These are phyloP conservation scores for Leucaena leucocephala DNA, from an alignment of 306 rosid genomes.

Conservation along the genomic window DNA sequence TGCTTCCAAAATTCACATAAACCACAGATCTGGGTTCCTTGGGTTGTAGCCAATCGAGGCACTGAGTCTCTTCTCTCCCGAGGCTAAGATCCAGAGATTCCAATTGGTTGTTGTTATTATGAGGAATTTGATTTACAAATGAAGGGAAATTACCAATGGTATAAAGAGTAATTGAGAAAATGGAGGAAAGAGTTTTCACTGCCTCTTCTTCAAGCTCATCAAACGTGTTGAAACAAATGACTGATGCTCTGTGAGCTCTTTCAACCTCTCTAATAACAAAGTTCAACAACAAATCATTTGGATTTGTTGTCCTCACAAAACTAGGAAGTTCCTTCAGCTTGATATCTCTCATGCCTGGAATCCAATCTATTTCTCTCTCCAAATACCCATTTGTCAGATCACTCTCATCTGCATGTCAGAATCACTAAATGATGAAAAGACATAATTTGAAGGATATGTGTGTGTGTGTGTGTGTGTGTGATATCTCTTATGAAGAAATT, in stretches of 20 bases:
- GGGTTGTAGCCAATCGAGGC: constrained; percentile 33
- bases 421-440: no score
- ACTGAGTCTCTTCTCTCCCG: constrained; percentile 25
- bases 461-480: no score
- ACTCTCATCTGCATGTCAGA: neutral
- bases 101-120: neutral
- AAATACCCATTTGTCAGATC: neutral
- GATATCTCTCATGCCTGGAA: neutral
- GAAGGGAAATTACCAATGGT: neutral
- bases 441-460: no score
- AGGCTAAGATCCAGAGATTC: constrained; percentile 7
- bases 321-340: neutral
- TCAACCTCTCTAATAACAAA: neutral
- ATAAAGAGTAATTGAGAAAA: neutral
- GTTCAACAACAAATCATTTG: neutral
- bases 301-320: neutral
- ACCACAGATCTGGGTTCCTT: constrained; percentile 28
- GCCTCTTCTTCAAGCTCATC: neutral
- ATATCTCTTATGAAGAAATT: no score
- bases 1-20: constrained; percentile 12
- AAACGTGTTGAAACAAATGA: neutral
- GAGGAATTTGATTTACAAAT: neutral
- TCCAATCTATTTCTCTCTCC: neutral
- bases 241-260: neutral
- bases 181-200: neutral